Conservation (phyloP, 345 rosid species). For the Cardiospermum halicacabum region DNA sequence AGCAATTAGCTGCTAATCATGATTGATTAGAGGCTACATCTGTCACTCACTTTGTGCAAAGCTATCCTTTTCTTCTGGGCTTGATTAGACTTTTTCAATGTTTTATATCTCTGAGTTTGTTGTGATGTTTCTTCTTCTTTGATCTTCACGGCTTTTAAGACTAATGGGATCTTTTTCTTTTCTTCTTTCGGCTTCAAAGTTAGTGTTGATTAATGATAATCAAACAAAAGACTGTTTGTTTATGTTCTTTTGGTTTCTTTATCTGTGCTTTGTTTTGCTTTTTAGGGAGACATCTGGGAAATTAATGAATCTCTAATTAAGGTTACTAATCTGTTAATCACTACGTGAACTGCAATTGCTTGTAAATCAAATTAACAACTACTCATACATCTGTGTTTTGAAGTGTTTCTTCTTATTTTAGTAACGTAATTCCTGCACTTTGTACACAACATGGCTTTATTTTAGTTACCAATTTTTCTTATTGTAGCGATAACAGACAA, state of each 20-base stretch:
- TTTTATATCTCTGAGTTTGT: background rate
- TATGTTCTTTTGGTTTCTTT: background rate
- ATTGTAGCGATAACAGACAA: too few relatives aligned
- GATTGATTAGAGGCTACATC: background rate
- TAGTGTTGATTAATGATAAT: background rate
- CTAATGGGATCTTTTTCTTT: constrained; percentile 18
- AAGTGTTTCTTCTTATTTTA: too few relatives aligned
- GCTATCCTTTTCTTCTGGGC: constrained; percentile 19
- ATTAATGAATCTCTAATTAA: background rate
- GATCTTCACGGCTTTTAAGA: constrained; percentile 32
- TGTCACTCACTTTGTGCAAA: background rate
- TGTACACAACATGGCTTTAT: too few relatives aligned
- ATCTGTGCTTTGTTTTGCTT: constrained; percentile 1
- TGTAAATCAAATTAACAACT: too few relatives aligned
- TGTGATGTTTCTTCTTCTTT: background rate
- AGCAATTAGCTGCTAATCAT: background rate
- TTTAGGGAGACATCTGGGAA: background rate
- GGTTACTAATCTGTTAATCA: too few relatives aligned
- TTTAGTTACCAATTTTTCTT: too few relatives aligned
- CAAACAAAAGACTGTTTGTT: background rate
- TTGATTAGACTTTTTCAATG: background rate
- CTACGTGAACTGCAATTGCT: too few relatives aligned
- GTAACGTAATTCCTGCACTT: too few relatives aligned
- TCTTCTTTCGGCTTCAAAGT: constrained; percentile 36
- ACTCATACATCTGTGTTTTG: too few relatives aligned